These are phyloP conservation scores for Fraxinus anomala DNA, from an alignment of 257 asterid genomes.

Conservation along the genomic window DNA sequence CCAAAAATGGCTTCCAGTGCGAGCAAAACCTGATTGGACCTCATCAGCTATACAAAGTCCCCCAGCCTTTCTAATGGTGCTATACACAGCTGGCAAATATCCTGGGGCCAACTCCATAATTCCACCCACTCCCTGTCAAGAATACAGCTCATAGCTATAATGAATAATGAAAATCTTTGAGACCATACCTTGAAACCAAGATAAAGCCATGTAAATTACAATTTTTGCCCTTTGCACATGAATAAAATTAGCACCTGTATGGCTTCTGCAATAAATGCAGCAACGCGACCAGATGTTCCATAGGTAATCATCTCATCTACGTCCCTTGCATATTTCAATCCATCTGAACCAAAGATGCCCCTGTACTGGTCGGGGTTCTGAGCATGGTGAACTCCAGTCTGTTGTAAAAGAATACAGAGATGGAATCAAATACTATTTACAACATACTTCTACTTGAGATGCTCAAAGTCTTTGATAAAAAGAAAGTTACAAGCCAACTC, in stretches of 20 bases:
- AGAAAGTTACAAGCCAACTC: slow-evolving; percentile 1
- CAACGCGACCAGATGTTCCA: slow-evolving; percentile 85
- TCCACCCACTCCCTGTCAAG: slow-evolving; percentile 90
- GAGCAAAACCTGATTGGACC: slow-evolving; percentile 92
- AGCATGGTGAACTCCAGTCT: slow-evolving; percentile 94
- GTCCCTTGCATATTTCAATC: slow-evolving; percentile 78
- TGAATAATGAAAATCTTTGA: neutral
- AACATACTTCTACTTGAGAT: neutral
- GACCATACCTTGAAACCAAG: neutral
- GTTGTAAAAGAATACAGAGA: slow-evolving; percentile 20
- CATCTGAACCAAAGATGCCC: slow-evolving; percentile 84
- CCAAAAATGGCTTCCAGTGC: slow-evolving; percentile 93
- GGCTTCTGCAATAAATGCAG: slow-evolving; percentile 84
- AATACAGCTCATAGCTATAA: slow-evolving; percentile 19
- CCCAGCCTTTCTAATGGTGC: slow-evolving; percentile 69
- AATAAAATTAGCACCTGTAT: slow-evolving; percentile 62
- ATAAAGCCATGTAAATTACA: neutral
- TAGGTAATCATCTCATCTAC: slow-evolving; percentile 84
- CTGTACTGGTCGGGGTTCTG: slow-evolving; percentile 92
- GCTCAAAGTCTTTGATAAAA: neutral
- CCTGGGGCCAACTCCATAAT: slow-evolving; percentile 96
- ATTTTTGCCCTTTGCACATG: neutral
- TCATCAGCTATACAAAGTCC: slow-evolving; percentile 97
- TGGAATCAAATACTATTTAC: neutral
- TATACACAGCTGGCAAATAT: slow-evolving; percentile 79